These are phyloP conservation scores for Cryphonectria naterciae DNA, from an alignment of 2,329 filamentous ascomycete genomes.

Conservation along the genomic window DNA sequence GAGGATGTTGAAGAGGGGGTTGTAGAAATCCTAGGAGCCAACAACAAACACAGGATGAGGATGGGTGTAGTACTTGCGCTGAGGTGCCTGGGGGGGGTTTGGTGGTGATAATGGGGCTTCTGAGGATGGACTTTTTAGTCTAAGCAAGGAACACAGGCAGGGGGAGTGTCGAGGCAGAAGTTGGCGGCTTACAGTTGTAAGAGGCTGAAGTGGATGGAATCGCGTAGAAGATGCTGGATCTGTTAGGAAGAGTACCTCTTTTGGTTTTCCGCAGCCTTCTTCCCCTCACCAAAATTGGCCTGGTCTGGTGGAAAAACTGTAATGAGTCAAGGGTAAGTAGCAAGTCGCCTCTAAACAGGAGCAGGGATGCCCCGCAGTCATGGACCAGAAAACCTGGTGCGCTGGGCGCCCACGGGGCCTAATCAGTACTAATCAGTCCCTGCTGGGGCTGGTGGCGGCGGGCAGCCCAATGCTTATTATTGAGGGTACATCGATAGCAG, in stretches of 20 bases:
- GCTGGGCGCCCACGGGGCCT: neutral
- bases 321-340: neutral
- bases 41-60: neutral
- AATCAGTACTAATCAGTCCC: neutral
- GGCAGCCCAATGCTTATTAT: neutral
- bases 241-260: conserved; percentile 20
- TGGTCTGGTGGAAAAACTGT: neutral
- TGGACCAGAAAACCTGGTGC: neutral
- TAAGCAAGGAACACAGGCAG: neutral
- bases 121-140: conserved; percentile 13
- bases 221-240: conserved; percentile 27
- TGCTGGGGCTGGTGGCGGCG: neutral
- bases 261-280: conserved; percentile 1
- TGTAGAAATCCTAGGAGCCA: neutral
- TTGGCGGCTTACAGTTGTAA: conserved; percentile 13
- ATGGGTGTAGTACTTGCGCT: neutral
- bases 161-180: neutral
- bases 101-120: conserved; percentile 7
- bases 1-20: neutral
- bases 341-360: conserved; percentile 4
- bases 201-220: conserved; percentile 29
- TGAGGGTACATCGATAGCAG: neutral
- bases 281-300: neutral
- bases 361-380: conserved; percentile 26
- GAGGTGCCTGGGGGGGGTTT: neutral